These are phyloP conservation scores for Fusarium tupiense DNA, from an alignment of 2,329 filamentous ascomycete species.

Conservation along the genomic window DNA sequence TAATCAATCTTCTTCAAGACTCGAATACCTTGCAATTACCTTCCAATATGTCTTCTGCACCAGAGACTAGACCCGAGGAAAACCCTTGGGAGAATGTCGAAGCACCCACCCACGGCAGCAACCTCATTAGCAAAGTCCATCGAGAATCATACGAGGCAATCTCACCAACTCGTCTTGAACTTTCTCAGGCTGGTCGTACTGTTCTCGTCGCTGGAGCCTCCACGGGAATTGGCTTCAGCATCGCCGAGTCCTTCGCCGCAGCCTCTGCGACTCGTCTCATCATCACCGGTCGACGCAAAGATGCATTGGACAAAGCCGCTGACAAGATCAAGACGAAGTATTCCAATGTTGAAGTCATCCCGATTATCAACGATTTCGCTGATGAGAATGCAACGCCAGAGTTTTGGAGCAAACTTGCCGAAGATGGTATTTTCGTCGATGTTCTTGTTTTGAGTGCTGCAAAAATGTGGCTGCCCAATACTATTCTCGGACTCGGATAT, in stretches of 20 bases:
- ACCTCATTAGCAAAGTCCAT: neutral
- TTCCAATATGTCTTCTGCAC: neutral
- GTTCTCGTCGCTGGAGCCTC: conserved; percentile 10
- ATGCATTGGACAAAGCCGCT: neutral
- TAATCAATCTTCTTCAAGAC: fast-evolving
- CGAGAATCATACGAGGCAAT: conserved; percentile 48
- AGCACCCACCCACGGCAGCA: neutral
- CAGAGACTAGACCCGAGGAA: neutral
- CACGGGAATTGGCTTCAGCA: conserved; percentile 14
- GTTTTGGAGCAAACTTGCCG: conserved; percentile 45
- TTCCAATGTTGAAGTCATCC: neutral
- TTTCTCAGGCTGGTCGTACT: conserved; percentile 50
- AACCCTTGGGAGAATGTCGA: neutral
- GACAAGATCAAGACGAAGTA: neutral
- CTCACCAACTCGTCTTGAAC: conserved; percentile 48
- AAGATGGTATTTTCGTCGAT: conserved; percentile 36
- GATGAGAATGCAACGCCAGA: conserved; percentile 15
- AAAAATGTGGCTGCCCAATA: conserved; percentile 10
- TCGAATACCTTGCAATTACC: neutral
- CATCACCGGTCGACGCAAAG: conserved; percentile 51
- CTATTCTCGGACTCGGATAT: conserved; percentile 1
- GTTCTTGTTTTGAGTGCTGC: conserved; percentile 46
- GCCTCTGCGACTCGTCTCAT: conserved; percentile 52
- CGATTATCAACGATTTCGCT: neutral
- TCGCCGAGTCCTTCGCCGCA: conserved; percentile 59